Percentiles rank a stretch among this genome's conserved stretches.
Conservation (phyloP, 441 rosid genomes). For the Hura crepitans region DNA sequence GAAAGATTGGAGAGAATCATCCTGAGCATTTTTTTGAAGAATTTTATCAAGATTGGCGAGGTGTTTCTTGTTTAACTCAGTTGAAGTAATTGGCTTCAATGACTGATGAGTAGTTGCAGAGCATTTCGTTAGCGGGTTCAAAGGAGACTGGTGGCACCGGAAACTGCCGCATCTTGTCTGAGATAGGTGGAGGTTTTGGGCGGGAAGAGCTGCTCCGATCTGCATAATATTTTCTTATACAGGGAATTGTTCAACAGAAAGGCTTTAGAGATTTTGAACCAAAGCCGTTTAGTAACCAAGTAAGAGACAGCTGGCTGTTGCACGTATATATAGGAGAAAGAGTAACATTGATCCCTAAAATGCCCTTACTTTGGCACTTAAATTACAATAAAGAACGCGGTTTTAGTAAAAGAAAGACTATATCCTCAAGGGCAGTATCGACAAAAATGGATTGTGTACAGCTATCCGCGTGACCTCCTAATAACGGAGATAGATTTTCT, state of each 20-base stretch:
- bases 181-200: conserved; percentile 37
- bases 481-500: not conserved
- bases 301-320: not conserved
- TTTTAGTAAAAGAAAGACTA: too few relatives aligned
- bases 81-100: conserved; percentile 15
- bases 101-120: not conserved
- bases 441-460: not conserved
- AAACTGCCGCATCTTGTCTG: conserved; percentile 38
- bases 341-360: not conserved
- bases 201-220: conserved; percentile 38
- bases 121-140: conserved; percentile 34
- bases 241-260: not conserved
- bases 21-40: conserved; percentile 38
- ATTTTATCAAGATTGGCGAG: conserved; percentile 63
- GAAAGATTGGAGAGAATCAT: not conserved
- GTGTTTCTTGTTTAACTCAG: conserved; percentile 43
- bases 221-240: conserved; percentile 32
- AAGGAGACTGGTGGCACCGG: conserved; percentile 41
- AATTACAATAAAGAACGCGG: conserved; percentile 13
- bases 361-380: not conserved
- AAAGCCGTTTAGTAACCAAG: conserved; percentile 6
- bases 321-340: conserved; percentile 32
- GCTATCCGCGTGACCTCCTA: not conserved
- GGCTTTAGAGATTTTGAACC: not conserved
- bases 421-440: not conserved